These are phyloP conservation scores for Neocucurbitaria cava DNA, from an alignment of 2,329 filamentous ascomycete genomes.

Conservation along the genomic window DNA sequence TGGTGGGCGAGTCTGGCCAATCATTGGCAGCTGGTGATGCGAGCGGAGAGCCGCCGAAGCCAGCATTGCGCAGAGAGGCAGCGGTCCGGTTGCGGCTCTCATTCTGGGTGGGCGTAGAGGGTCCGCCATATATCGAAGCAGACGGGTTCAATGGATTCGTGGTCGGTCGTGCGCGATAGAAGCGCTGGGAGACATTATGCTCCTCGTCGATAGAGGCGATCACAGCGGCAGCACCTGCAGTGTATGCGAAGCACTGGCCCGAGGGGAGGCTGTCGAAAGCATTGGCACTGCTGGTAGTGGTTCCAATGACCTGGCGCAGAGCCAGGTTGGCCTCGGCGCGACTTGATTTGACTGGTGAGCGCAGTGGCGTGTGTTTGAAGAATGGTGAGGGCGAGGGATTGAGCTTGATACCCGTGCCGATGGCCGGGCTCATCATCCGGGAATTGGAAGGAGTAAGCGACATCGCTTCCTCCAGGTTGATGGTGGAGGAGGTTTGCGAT, in stretches of 20 bases:
- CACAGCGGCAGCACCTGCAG: slow-evolving; percentile 92
- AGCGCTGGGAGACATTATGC: slow-evolving; percentile 73
- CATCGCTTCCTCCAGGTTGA: slow-evolving; percentile 42
- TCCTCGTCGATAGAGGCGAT: slow-evolving; percentile 79
- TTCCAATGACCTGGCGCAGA: slow-evolving; percentile 86
- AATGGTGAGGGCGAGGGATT: slow-evolving; percentile 75
- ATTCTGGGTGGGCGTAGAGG: slow-evolving; percentile 61
- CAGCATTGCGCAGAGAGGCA: slow-evolving; percentile 59
- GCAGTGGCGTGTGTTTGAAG: slow-evolving; percentile 64
- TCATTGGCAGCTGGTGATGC: slow-evolving; percentile 58
- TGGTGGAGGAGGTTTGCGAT: slow-evolving; percentile 32
- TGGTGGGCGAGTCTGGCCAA: slow-evolving; percentile 64
- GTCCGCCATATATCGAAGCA: slow-evolving; percentile 59
- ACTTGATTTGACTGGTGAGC: slow-evolving; percentile 65
- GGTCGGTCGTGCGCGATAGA: slow-evolving; percentile 84
- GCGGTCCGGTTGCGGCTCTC: slow-evolving; percentile 66
- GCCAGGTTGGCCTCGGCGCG: slow-evolving; percentile 63
- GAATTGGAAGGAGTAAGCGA: slow-evolving; percentile 49
- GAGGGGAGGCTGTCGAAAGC: slow-evolving; percentile 83
- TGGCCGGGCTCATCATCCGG: slow-evolving; percentile 51
- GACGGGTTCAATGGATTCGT: slow-evolving; percentile 70
- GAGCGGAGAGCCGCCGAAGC: slow-evolving; percentile 51
- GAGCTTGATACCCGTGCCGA: slow-evolving; percentile 48
- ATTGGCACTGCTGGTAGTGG: slow-evolving; percentile 82
- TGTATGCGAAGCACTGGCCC: slow-evolving; percentile 79